phyloP scores from a whole-genome alignment of 2,329 filamentous ascomycete genomes.

The Dothistroma septosporum region DNA sequence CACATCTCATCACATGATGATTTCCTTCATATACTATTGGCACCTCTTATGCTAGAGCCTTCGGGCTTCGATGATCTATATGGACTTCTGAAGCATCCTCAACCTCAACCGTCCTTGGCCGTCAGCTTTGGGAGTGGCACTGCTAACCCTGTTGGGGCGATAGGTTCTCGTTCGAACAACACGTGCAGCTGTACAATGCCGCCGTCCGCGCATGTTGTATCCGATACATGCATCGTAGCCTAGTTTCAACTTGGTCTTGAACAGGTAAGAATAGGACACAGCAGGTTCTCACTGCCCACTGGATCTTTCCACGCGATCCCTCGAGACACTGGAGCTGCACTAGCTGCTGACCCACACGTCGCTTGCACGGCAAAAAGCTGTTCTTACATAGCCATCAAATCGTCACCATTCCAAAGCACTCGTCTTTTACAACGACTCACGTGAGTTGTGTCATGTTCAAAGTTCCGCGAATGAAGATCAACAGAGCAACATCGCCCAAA shows the following conservation, averaged over 20 bases:
- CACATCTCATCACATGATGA: constrained; percentile 13
- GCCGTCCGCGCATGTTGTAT: neutral
- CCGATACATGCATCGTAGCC: neutral
- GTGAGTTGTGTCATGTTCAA: neutral
- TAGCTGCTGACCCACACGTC: neutral
- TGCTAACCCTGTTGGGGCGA: neutral
- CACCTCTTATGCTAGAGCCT: constrained; percentile 89
- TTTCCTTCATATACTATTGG: constrained; percentile 56
- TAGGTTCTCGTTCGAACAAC: neutral
- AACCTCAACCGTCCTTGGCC: neutral
- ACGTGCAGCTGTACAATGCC: neutral
- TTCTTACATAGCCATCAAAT: neutral
- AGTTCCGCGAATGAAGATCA: neutral
- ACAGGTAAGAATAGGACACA: neutral
- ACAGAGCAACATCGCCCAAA: neutral
- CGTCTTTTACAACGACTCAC: neutral
- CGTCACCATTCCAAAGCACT: neutral
- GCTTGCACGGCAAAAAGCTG: neutral
- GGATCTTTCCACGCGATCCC: neutral
- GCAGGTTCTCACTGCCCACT: neutral
- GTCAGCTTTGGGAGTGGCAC: neutral
- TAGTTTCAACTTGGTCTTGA: neutral
- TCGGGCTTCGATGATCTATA: constrained; percentile 69
- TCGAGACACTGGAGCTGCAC: neutral
- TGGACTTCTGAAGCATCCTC: constrained; percentile 67